Evolutionary conservation across 768 basidiomycete genomes (phyloP), one percentile per base, ranked within the genome.

Genomic region (Rhodocollybia butyracea): DNA sequence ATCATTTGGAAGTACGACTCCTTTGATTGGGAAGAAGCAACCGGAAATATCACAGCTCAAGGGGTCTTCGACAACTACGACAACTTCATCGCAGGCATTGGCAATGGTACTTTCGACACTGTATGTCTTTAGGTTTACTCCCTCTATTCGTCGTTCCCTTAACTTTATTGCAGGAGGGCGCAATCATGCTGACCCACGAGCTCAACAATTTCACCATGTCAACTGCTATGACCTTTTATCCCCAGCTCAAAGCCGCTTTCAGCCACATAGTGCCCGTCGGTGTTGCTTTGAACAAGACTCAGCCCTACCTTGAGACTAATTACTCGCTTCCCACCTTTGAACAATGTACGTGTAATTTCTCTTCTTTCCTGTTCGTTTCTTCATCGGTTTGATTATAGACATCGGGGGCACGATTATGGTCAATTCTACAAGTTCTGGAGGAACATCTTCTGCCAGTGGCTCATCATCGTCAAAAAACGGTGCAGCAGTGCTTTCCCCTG

Each of bases 1-100:
- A 76, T 93, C 64, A 73, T 92, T 46, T 93, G 91, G 91, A 66
- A 74, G 61, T 83, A 77, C 57, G 84, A 88, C 61, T 54, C 53
- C 5, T 54, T 54, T 29, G 53, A 94, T 68, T 93, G 89, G 90
- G 51, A 53, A 24, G 41, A 46, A 21, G 32, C 36, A 5, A 27
- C 34, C 11, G 48, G 48, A 5, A 51, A 51, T 17, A 60, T 76
- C 42, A 79, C 76, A 6, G 66, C 67, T 1, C 75, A 76, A 24
- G 66, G 75, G 29, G 74, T 86, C 15, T 76, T 82, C 51, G 61
- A 66, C 45, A 81, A 83, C 60, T 89, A 89, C 61, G 65, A 83
- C 51, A 59, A 52, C 12, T 76, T 91, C 65, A 70, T 87, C 29
- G 47, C 72, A 24, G 69, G 70, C 19, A 80, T 79, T 4, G 61